Evolutionary conservation across 2,329 filamentous ascomycete species (phyloP).

Genomic region (Claviceps digitariae): DNA sequence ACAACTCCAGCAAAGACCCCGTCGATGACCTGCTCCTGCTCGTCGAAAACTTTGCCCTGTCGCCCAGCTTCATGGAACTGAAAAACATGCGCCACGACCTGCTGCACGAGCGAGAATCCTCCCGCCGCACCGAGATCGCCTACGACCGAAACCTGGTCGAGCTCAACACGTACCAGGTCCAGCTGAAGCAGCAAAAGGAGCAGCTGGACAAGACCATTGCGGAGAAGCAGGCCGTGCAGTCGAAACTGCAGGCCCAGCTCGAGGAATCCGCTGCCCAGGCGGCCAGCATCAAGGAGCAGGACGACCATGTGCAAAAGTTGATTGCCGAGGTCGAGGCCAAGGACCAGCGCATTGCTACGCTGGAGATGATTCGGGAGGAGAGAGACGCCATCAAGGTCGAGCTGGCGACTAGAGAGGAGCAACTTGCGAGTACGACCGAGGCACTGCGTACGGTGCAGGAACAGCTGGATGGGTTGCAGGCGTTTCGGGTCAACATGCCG

Average conservation of each 20-base stretch:
- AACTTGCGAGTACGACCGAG: not conserved
- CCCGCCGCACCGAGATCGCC: not conserved
- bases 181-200: not conserved
- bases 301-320: not conserved
- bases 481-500: not conserved
- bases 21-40: conserved; percentile 4
- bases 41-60: not conserved
- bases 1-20: not conserved
- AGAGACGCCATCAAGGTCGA: not conserved
- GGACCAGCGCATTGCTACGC: not conserved
- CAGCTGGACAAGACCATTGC: not conserved
- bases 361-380: not conserved
- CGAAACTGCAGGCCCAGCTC: not conserved
- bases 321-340: not conserved
- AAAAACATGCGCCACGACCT: not conserved
- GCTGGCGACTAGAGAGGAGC: not conserved
- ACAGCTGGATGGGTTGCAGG: not conserved
- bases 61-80: not conserved
- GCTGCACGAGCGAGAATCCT: not conserved
- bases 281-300: not conserved
- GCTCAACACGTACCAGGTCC: not conserved
- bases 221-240: not conserved
- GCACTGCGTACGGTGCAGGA: not conserved
- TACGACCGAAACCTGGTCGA: not conserved
- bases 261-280: not conserved